Percentiles rank a stretch among this genome's conserved stretches.
These are phyloP conservation scores for Hansenula sp. DNA, from an alignment of 1,139 yeast genomes.

Conservation along the genomic window DNA sequence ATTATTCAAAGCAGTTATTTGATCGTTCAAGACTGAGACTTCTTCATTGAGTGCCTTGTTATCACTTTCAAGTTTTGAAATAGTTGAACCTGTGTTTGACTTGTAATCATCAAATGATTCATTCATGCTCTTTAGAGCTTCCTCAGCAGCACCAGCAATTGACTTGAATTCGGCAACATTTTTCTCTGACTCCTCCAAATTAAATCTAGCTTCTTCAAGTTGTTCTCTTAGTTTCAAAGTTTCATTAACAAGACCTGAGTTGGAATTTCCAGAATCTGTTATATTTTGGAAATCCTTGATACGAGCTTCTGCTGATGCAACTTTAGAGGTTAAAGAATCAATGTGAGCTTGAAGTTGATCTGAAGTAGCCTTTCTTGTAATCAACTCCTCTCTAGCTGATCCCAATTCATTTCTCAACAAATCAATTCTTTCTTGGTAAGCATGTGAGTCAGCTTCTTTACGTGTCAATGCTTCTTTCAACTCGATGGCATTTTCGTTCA, in stretches of 20 bases:
- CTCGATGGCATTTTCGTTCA: constrained; percentile 48
- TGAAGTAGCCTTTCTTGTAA: constrained; percentile 35
- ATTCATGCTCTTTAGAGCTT: constrained; percentile 38
- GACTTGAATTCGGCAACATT: constrained; percentile 47
- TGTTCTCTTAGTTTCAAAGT: constrained; percentile 29
- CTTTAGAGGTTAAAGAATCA: constrained; percentile 31
- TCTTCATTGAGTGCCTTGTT: constrained; percentile 34
- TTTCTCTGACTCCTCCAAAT: constrained; percentile 42
- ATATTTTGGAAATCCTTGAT: constrained; percentile 26
- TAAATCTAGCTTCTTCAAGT: constrained; percentile 38
- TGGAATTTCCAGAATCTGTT: constrained; percentile 17
- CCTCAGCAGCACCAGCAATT: constrained; percentile 45
- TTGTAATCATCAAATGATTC: constrained; percentile 40
- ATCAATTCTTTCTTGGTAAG: constrained; percentile 67
- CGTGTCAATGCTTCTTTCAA: constrained; percentile 42
- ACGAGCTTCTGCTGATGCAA: constrained; percentile 31
- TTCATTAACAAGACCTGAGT: constrained; percentile 23
- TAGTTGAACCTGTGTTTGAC: constrained; percentile 24
- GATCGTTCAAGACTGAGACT: constrained; percentile 30
- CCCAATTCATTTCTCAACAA: constrained; percentile 46
- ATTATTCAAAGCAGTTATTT: constrained; percentile 20
- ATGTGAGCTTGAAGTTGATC: constrained; percentile 27
- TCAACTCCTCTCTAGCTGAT: constrained; percentile 36
- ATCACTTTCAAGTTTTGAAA: constrained; percentile 26
- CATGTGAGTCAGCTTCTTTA: constrained; percentile 52